Conservation (phyloP, 108 stramenopile genomes). For the Licmophora abbreviata region DNA sequence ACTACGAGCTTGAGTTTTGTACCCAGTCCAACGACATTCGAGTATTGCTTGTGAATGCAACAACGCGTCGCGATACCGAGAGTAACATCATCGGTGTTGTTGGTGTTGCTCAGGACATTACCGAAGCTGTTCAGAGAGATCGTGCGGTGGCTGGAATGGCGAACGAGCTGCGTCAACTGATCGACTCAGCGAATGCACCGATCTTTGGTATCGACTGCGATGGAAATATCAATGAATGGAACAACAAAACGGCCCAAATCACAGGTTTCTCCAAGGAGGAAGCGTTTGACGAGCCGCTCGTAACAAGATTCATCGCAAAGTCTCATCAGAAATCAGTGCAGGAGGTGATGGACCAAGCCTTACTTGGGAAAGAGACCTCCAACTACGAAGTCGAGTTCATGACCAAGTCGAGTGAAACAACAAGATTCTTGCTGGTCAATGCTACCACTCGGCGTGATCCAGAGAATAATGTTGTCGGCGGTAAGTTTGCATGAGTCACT, state of each 20-base stretch:
- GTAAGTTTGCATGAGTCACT: constrained; percentile 5
- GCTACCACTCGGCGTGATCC: constrained; percentile 55
- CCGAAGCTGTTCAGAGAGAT: constrained; percentile 49
- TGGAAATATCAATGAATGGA: constrained; percentile 75
- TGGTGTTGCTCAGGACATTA: constrained; percentile 71
- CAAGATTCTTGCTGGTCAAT: constrained; percentile 48
- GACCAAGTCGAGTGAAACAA: constrained; percentile 45
- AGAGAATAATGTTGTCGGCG: constrained; percentile 39
- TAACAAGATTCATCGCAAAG: constrained; percentile 58
- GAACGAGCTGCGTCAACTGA: constrained; percentile 54
- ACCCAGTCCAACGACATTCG: constrained; percentile 34
- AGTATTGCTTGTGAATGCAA: constrained; percentile 63
- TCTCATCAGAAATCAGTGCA: constrained; percentile 36
- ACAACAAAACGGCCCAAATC: constrained; percentile 37
- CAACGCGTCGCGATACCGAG: constrained; percentile 54
- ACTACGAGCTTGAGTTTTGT: constrained; percentile 50
- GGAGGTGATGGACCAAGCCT: constrained; percentile 41
- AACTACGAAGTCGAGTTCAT: constrained; percentile 64
- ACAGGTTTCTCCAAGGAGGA: constrained; percentile 61
- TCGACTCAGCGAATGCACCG: constrained; percentile 76
- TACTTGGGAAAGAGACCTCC: constrained; percentile 51
- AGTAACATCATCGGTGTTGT: constrained; percentile 61
- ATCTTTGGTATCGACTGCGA: constrained; percentile 73
- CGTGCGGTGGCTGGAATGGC: constrained; percentile 53
- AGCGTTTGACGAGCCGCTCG: constrained; percentile 51